Base-by-base conservation (phyloP, 1,284 basidiomycete genomes). In the Mycena sp. region DNA sequence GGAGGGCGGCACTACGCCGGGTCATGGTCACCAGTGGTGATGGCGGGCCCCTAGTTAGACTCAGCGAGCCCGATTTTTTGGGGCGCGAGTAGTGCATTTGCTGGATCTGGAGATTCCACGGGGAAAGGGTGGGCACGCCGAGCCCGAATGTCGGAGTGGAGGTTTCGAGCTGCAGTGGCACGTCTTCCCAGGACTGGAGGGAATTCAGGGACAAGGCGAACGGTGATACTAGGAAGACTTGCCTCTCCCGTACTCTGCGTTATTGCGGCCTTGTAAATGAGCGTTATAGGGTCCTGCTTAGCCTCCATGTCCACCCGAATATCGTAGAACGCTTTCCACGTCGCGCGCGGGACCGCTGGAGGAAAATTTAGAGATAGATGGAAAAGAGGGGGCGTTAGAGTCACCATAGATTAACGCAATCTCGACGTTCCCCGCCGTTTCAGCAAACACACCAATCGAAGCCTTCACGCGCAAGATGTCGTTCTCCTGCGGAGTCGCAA, bases 291-390 rank as follows among this genome's bases (percentile, higher is more conserved):
- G 17, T 71, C 69, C 7, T 76, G 71, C 40, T 72, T 69, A 6
- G 69, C 57, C 1, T 76, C 65, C 67, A 74, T 77, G 51, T 79
- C 69, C 30, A 80, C 79, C 10, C 80, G 74, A n/a, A 81, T 72
- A 64, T 81, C 80, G 57, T 81, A 81, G n/a, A 68, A 67, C 6
- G 79, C 74, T 14, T 61, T 65, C 80, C 81, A 82, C 35, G 61
- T 72, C 0, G 79, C 78, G 14, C 65, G 49, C 3, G 61, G 54
- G 0, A 81, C 79, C 52, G 74, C 80, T 81, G 30, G 9, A 52
- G 12, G 16, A 14, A 38, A 12, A 28, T 56, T n/a, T n/a, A n/a
- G n/a, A 19, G 46, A 32, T 23, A 28, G 23, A 16, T 32, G 11
- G 3, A 16, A 29, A 38, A 19, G 44, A 48, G 28, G 16, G 5